Evolutionary conservation across 768 basidiomycete genomes (phyloP).

Genomic region (Fistulinella prunicolor): DNA sequence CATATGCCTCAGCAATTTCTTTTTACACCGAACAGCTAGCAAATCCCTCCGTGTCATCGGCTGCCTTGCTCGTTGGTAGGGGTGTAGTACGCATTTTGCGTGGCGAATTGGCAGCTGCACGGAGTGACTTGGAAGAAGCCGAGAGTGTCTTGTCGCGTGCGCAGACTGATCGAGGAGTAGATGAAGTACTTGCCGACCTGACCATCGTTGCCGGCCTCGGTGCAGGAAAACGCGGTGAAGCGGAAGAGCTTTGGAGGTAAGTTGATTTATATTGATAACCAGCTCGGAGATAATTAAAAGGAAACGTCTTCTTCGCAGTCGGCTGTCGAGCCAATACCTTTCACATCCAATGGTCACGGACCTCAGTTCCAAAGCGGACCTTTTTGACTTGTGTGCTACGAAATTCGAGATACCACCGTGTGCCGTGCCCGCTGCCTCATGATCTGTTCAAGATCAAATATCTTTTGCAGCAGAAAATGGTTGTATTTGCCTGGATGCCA

Average conservation of each 20-base stretch:
- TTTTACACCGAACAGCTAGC: slow-evolving; percentile 85
- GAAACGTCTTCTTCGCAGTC: slow-evolving; percentile 28
- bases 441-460: slow-evolving; percentile 1
- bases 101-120: slow-evolving; percentile 72
- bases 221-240: slow-evolving; percentile 54
- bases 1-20: slow-evolving; percentile 41
- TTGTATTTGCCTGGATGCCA: background rate
- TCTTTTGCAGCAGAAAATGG: slow-evolving; percentile 1
- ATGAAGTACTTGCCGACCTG: slow-evolving; percentile 65
- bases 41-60: slow-evolving; percentile 73
- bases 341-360: slow-evolving; percentile 68
- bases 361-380: slow-evolving; percentile 52
- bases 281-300: slow-evolving; percentile 2
- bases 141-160: slow-evolving; percentile 43
- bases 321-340: slow-evolving; percentile 50
- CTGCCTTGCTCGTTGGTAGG: slow-evolving; percentile 73
- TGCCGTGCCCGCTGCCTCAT: slow-evolving; percentile 28
- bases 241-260: slow-evolving; percentile 68
- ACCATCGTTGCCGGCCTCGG: slow-evolving; percentile 63
- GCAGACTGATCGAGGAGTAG: slow-evolving; percentile 39
- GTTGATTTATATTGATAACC: slow-evolving; percentile 25
- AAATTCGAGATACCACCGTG: slow-evolving; percentile 60
- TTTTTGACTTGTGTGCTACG: slow-evolving; percentile 62
- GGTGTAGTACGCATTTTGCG: slow-evolving; percentile 76
- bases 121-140: slow-evolving; percentile 78